Evolutionary conservation across 1,284 basidiomycete species (phyloP), one percentile per base, ranked within the genome.

Genomic region (Lentinus polychrous): DNA sequence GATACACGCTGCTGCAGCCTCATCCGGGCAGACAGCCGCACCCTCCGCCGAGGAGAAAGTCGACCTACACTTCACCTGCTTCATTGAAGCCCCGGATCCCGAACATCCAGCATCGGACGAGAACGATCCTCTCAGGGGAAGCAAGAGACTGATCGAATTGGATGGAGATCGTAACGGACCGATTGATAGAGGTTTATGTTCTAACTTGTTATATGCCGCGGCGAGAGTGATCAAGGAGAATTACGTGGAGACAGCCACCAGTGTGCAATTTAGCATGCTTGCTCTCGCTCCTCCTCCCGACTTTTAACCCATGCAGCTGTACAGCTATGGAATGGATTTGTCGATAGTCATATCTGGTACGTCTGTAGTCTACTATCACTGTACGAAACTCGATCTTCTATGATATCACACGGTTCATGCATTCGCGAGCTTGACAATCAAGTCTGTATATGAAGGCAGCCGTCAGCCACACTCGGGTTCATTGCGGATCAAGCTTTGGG

Each of bases 61-160:
- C 1, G 75, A 91, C 56, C 72, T 90, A 15, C 92, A 94, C 66
- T 94, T 93, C 58, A 87, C 87, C 3, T 83, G 85, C 56, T 95
- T 94, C 60, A 78, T 94, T 35, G 74, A 76, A 55, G 86, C 83
- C 0, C 79, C 81, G 1, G 68, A 66, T 35, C 62, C 67, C 2
- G 20, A 12, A 17, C 64, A 68, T 2, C 52, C 66, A 10, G 61
- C 69, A 23, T 63, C 64, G 37, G 52, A 62, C 22, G 48, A 51
- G 34, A 53, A 47, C 31, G 47, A 48, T 59, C 68, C 46, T 58
- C 67, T 48, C 57, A 64, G 49, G 0, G 48, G 46, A 2, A 44
- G 52, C 8, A 50, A 36, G 8, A 51, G 84, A 33, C 66, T 94
- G 4, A 69, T 94, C 43, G 92, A 94, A 65, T 71, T 95, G 36